Conservation (phyloP, 768 basidiomycete genomes). For the Tylopilus intermedius region DNA sequence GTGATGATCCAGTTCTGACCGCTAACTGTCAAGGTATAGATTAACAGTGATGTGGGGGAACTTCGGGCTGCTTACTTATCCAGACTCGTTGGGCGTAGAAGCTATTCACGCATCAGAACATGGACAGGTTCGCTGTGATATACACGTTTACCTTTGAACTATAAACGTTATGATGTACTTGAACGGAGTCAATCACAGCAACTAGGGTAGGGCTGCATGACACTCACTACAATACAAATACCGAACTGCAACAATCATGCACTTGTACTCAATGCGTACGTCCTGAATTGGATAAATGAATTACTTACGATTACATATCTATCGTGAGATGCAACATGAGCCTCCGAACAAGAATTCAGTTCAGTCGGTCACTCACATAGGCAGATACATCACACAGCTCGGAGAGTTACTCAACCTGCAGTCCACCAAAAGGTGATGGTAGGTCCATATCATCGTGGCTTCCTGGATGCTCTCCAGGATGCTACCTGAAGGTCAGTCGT, state of each 20-base stretch:
- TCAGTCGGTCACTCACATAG: constrained; percentile 3
- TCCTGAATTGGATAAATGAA: neutral
- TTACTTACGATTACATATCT: constrained; percentile 8
- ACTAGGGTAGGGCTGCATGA: neutral
- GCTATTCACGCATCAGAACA: constrained; percentile 6
- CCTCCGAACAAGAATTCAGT: neutral
- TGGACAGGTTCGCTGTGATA: neutral
- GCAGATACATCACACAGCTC: constrained; percentile 1
- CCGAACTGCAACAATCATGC: neutral
- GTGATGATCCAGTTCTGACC: constrained; percentile 15
- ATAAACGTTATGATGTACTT: constrained; percentile 18
- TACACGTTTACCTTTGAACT: constrained; percentile 16
- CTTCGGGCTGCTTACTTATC: constrained; percentile 18
- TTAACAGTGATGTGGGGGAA: neutral
- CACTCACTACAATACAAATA: constrained; percentile 3
- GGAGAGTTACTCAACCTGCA: constrained; percentile 6
- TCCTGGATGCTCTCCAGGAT: constrained; percentile 7
- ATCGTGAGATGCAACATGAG: neutral
- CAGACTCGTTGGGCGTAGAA: constrained; percentile 26
- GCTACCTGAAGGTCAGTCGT: constrained; percentile 6
- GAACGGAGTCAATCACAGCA: neutral
- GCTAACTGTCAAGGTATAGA: constrained; percentile 12
- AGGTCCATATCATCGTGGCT: neutral
- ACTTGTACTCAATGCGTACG: neutral
- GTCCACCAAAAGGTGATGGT: constrained; percentile 3